These are phyloP conservation scores for Arthrinium phaeospermum DNA, from an alignment of 2,329 filamentous ascomycete species.

Conservation along the genomic window DNA sequence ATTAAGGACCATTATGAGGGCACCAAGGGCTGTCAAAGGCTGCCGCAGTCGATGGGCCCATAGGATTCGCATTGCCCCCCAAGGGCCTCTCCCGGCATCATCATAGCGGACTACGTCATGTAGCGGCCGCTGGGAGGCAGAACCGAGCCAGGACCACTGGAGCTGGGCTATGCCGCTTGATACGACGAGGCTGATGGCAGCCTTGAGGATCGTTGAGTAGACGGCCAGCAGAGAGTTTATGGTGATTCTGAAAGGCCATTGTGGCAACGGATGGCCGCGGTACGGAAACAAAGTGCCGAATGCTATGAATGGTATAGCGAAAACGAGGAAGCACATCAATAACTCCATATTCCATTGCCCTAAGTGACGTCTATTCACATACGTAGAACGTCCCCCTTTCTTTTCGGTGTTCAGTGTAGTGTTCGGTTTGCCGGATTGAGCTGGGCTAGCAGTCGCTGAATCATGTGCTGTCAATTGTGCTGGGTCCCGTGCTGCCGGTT, in stretches of 20 bases:
- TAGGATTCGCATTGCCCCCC: neutral
- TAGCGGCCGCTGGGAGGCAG: neutral
- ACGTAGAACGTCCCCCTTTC: no score
- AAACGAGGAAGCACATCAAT: neutral
- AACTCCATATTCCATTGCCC: neutral
- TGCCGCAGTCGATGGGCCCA: neutral
- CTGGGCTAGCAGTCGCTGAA: no score
- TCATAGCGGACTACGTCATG: neutral
- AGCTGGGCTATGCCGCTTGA: neutral
- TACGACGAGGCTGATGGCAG: neutral
- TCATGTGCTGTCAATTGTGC: no score
- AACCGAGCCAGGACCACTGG: neutral
- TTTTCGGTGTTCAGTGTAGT: no score
- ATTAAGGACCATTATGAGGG: neutral
- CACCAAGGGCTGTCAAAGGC: neutral
- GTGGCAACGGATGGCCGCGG: neutral
- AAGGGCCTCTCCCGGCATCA: neutral
- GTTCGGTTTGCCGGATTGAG: no score
- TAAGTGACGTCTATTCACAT: neutral
- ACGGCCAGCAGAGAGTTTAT: neutral
- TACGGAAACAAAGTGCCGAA: neutral
- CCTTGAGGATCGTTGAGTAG: neutral
- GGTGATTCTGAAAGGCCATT: neutral
- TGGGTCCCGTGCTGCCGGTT: no score
- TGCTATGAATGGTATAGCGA: neutral